phyloP scores from a whole-genome alignment of 2,329 filamentous ascomycete genomes.

The Teratosphaeria epicoccoides region DNA sequence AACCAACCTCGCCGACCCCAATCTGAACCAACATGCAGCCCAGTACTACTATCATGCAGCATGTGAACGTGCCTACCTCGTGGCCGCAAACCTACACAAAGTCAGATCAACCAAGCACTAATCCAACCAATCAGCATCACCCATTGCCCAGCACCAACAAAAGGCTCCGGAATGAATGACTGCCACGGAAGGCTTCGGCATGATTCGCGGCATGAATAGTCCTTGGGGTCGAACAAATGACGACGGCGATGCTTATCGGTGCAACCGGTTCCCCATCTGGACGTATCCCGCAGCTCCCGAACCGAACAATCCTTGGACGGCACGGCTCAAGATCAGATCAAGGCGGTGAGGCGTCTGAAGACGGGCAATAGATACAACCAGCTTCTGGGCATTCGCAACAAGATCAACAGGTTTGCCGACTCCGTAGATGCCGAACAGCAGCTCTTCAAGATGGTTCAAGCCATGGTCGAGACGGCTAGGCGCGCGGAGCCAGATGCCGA shows the following conservation, averaged over 20 bases:
- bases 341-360: conserved; percentile 1
- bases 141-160: too few relatives aligned
- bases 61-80: background rate
- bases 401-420: conserved; percentile 16
- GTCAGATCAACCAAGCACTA: too few relatives aligned
- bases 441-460: conserved; percentile 38
- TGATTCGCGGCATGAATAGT: too few relatives aligned
- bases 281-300: too few relatives aligned
- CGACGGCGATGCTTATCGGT: background rate
- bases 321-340: background rate
- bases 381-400: conserved; percentile 3
- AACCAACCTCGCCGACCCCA: background rate
- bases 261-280: too few relatives aligned
- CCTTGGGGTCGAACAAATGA: background rate
- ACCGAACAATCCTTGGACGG: too few relatives aligned
- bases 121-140: background rate
- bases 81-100: background rate
- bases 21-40: too few relatives aligned
- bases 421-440: conserved; percentile 38
- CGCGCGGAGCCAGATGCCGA: conserved; percentile 16
- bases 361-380: conserved; percentile 4
- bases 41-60: too few relatives aligned
- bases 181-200: background rate
- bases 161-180: background rate
- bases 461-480: conserved; percentile 35